phyloP scores from a whole-genome alignment of 306 rosid genomes.

The Cercis canadensis region DNA sequence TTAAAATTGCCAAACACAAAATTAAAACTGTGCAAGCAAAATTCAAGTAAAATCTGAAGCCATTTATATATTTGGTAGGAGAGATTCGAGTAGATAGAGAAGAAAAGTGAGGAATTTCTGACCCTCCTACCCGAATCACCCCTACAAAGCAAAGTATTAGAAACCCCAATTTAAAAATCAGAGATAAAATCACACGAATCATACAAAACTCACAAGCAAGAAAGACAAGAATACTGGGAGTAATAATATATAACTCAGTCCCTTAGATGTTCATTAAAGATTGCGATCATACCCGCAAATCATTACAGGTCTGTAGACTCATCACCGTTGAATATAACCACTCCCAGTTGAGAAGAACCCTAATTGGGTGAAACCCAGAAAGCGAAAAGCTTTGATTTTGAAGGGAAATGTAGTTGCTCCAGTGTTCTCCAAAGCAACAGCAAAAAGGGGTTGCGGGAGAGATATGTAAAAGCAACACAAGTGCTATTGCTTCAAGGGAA shows the following conservation, averaged over 20 bases:
- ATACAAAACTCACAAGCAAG: too few relatives aligned
- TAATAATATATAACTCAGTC: conserved; percentile 55
- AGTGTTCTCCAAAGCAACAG: conserved; percentile 35
- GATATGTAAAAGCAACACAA: conserved; percentile 52
- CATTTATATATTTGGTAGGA: background rate
- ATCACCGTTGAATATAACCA: conserved; percentile 49
- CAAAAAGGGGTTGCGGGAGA: conserved; percentile 22
- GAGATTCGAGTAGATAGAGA: background rate
- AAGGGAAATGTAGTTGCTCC: conserved; percentile 56
- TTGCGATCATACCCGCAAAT: conserved; percentile 86
- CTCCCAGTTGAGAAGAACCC: background rate
- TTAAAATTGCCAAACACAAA: conserved; percentile 29
- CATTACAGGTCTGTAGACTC: conserved; percentile 95
- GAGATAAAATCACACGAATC: too few relatives aligned
- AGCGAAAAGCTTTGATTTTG: accelerated
- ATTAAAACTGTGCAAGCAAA: conserved; percentile 28
- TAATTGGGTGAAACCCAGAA: too few relatives aligned
- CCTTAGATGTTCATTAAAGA: conserved; percentile 85
- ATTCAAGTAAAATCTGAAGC: conserved; percentile 40
- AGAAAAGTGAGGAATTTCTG: too few relatives aligned
- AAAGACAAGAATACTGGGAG: background rate
- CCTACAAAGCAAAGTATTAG: too few relatives aligned
- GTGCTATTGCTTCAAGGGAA: conserved; percentile 94
- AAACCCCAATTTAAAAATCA: too few relatives aligned
- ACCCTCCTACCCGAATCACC: too few relatives aligned